Conservation (phyloP, 495 filamentous ascomycete genomes). For the Penicillium crystallinum region DNA sequence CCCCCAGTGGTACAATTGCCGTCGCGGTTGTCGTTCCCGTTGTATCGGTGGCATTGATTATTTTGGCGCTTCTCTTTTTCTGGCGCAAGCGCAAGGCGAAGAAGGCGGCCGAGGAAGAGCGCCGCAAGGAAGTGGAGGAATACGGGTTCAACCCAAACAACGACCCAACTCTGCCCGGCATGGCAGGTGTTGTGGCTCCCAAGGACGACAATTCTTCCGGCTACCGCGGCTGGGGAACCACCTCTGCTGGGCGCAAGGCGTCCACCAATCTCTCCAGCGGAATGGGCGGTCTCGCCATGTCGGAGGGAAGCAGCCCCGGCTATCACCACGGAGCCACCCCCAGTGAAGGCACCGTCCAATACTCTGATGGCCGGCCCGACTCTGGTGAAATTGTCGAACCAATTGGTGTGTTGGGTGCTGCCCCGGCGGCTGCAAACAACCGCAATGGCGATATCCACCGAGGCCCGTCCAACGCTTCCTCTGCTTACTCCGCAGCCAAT, state of each 20-base stretch:
- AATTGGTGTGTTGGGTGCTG: conserved; percentile 67
- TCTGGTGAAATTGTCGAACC: conserved; percentile 71
- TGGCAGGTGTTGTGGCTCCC: conserved; percentile 44
- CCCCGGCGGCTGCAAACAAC: conserved; percentile 59
- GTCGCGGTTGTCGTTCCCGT: conserved; percentile 94
- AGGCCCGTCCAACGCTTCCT: conserved; percentile 93
- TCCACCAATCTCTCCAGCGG: conserved; percentile 85
- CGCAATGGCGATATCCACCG: conserved; percentile 67
- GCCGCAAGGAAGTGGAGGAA: conserved; percentile 92
- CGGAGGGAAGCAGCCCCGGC: conserved; percentile 57
- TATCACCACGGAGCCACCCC: conserved; percentile 61
- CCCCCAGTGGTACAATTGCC: conserved; percentile 66
- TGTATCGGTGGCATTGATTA: conserved; percentile 76
- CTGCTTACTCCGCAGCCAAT: conserved; percentile 80
- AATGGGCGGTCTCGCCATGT: conserved; percentile 65
- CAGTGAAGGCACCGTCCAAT: conserved; percentile 56
- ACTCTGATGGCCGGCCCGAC: conserved; percentile 62
- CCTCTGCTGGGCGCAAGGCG: conserved; percentile 72
- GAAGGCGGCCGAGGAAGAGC: conserved; percentile 78
- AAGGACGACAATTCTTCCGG: conserved; percentile 70
- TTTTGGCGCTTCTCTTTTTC: conserved; percentile 69
- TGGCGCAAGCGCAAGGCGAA: conserved; percentile 83
- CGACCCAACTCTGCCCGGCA: conserved; percentile 73
- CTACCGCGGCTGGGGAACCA: conserved; percentile 95
- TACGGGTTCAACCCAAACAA: conserved; percentile 95